Conservation (phyloP, 2,329 filamentous ascomycete species). For the Cordyceps militaris region DNA sequence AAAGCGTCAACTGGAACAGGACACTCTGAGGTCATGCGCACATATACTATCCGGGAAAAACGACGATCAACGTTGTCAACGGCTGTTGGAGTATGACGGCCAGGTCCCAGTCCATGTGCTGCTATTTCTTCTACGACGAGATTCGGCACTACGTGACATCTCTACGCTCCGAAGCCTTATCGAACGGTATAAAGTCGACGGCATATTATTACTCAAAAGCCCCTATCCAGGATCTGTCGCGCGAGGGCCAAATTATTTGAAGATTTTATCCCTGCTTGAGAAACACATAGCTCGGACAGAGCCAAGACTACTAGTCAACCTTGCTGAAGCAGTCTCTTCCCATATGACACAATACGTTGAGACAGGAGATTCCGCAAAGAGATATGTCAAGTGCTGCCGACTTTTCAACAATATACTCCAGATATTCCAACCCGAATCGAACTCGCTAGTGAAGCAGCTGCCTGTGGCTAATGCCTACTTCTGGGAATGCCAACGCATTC, state of each 20-base stretch:
- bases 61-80: conserved; percentile 26
- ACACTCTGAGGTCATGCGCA: conserved; percentile 21
- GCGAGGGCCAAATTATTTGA: conserved; percentile 20
- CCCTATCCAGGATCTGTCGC: conserved; percentile 9
- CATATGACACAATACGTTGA: conserved; percentile 21
- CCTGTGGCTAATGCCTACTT: conserved; percentile 26
- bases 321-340: conserved; percentile 23
- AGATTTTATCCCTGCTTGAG: conserved; percentile 21
- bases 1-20: conserved; percentile 17
- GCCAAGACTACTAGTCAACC: conserved; percentile 25
- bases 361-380: conserved; percentile 14
- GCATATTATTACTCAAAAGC: not conserved
- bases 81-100: conserved; percentile 22
- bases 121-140: conserved; percentile 24
- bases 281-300: conserved; percentile 27
- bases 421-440: conserved; percentile 22
- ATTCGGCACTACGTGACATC: conserved; percentile 20
- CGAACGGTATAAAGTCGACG: conserved; percentile 17
- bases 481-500: conserved; percentile 50
- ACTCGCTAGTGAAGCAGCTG: conserved; percentile 20
- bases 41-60: conserved; percentile 24
- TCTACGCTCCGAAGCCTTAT: conserved; percentile 23
- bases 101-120: conserved; percentile 22
- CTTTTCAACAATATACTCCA: conserved; percentile 26
- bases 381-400: conserved; percentile 23